phyloP scores from a whole-genome alignment of 441 rosid genomes.

The Adansonia grandidieri region DNA sequence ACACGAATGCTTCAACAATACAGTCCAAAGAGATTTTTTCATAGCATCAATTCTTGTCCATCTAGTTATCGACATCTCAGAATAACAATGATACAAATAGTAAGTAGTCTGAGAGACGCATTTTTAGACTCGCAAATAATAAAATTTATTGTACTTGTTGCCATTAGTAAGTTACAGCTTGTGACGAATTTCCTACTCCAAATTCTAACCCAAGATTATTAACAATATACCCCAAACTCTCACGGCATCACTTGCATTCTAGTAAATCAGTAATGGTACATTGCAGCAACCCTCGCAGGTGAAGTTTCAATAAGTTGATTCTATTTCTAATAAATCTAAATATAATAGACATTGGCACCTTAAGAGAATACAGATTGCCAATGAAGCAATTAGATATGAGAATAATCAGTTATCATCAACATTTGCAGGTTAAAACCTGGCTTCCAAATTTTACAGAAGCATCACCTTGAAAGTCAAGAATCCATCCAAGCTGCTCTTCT shows the following conservation, averaged over 20 bases:
- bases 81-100: background rate
- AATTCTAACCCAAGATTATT: background rate
- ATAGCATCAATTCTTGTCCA: background rate
- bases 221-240: background rate
- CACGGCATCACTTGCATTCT: background rate
- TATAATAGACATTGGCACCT: slow-evolving; percentile 1
- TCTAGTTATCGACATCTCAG: background rate
- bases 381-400: background rate
- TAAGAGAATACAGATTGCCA: background rate
- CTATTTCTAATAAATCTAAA: background rate
- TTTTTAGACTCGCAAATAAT: background rate
- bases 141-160: background rate
- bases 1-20: background rate
- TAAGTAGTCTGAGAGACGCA: no score
- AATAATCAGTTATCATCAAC: background rate
- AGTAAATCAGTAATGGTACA: background rate
- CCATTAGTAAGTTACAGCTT: slow-evolving; percentile 5
- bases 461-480: background rate
- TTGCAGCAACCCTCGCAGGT: slow-evolving; percentile 1
- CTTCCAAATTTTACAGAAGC: background rate
- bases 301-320: background rate
- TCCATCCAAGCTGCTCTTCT: background rate
- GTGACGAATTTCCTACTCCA: background rate
- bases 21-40: background rate
- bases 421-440: slow-evolving; percentile 8